phyloP scores from a whole-genome alignment of 2,329 filamentous ascomycete genomes.

The Apiospora koreana region DNA sequence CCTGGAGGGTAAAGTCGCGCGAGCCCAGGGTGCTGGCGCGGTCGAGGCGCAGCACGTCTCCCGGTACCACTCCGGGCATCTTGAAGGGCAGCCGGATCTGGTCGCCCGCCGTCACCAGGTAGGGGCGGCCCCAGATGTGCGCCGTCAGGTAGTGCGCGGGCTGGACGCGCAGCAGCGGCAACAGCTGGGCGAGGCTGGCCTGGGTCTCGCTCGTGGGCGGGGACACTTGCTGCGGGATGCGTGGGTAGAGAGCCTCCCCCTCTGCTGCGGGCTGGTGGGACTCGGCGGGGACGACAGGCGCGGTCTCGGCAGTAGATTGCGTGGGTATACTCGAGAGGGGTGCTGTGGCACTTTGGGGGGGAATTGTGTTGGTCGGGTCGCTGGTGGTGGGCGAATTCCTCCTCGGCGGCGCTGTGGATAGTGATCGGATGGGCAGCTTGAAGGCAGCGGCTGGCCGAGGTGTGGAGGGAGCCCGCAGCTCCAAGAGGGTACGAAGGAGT shows the following conservation, averaged over 20 bases:
- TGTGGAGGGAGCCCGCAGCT: conserved; percentile 51
- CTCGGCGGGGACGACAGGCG: conserved; percentile 12
- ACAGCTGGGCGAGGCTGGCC: conserved; percentile 49
- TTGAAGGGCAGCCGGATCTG: conserved; percentile 75
- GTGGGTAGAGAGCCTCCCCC: conserved; percentile 13
- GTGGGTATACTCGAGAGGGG: background rate
- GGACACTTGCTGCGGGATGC: conserved; percentile 26
- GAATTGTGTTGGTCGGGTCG: conserved; percentile 11
- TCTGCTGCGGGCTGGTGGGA: background rate
- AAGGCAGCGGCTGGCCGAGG: conserved; percentile 46
- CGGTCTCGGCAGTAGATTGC: background rate
- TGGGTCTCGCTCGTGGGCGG: conserved; percentile 49
- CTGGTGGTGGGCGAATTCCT: background rate
- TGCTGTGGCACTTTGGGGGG: conserved; percentile 15
- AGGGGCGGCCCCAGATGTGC: conserved; percentile 78
- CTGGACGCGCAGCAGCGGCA: conserved; percentile 73
- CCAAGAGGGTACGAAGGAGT: conserved; percentile 63
- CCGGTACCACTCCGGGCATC: conserved; percentile 74
- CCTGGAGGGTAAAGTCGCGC: conserved; percentile 87
- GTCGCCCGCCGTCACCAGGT: conserved; percentile 78
- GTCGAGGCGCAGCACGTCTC: conserved; percentile 86
- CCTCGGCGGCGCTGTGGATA: conserved; percentile 22
- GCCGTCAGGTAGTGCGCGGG: conserved; percentile 76
- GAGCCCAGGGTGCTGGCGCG: conserved; percentile 81
- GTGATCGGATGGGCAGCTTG: conserved; percentile 26